These are phyloP conservation scores for Pyrenophora tritici-repentis DNA, from an alignment of 2,329 filamentous ascomycete genomes.

Conservation along the genomic window DNA sequence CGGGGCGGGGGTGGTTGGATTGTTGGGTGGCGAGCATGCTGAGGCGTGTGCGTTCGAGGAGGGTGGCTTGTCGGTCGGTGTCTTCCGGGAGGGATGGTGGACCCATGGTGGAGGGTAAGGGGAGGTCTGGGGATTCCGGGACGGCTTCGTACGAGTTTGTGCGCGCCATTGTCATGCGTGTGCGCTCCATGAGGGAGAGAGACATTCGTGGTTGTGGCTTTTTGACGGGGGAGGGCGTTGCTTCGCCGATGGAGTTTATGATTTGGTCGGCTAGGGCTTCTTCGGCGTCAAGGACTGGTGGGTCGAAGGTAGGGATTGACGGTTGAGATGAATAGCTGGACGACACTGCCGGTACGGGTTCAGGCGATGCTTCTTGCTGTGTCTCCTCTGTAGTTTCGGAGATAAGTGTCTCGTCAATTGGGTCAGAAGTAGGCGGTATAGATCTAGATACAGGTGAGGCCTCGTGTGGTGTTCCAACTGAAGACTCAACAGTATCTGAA, in stretches of 20 bases:
- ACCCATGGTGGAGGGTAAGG: conserved; percentile 19
- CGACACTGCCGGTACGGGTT: conserved; percentile 16
- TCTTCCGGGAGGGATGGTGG: conserved; percentile 16
- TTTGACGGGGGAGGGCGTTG: conserved; percentile 50
- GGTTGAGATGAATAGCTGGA: conserved; percentile 24
- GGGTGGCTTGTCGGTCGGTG: conserved; percentile 47
- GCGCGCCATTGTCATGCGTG: conserved; percentile 53
- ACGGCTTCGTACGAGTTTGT: conserved; percentile 34
- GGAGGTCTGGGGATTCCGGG: conserved; percentile 27
- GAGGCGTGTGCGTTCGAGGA: conserved; percentile 75
- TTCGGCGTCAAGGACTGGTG: conserved; percentile 27
- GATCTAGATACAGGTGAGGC: conserved; percentile 1
- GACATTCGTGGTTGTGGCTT: conserved; percentile 47
- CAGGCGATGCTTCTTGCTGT: conserved; percentile 6
- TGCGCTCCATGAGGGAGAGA: conserved; percentile 53
- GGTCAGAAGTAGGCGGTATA: conserved; percentile 16
- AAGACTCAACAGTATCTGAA: conserved; percentile 5
- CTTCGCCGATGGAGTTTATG: conserved; percentile 46
- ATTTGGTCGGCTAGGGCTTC: conserved; percentile 48
- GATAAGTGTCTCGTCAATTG: not conserved
- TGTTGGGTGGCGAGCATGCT: conserved; percentile 69
- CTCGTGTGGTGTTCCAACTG: conserved; percentile 3
- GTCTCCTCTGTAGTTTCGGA: conserved; percentile 1
- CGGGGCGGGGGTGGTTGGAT: conserved; percentile 43
- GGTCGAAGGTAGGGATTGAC: conserved; percentile 23